Base-by-base conservation (phyloP, 768 basidiomycete genomes). In the Suillus lakei region DNA sequence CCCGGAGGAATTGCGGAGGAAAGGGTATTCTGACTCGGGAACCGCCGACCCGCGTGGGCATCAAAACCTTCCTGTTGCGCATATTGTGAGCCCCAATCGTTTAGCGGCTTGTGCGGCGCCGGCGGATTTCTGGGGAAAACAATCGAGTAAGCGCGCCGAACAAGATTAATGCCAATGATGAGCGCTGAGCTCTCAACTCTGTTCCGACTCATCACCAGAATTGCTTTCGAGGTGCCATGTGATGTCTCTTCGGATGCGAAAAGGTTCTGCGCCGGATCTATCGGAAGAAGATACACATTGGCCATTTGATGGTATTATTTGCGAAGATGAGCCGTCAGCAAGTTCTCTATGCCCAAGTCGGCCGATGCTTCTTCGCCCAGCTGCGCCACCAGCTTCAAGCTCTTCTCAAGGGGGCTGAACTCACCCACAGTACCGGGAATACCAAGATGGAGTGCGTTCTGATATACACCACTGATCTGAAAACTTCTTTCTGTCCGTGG, bases 361-460 rank as follows among this genome's bases (percentile, higher is more conserved):
- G 30, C 8, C 4, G 16, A 15, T 48, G 59, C 8, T 18, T 10
- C 9, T 26, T 9, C 2, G 2, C 13, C 23, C 23, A 6, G 28
- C n/a, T 15, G 26, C 54, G 28, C 18, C 28, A 23, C 28, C 4
- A 23, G 4, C 46, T 23, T 48, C 23, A 26, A 28, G 39, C 48
- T 30, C 8, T 30, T 8, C 3, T 10, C 30, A 26, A 30, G 8
- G 30, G 60, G 9, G 0, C 21, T 23, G 23, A 62, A 51, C 28
- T 62, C 9, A 9, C 64, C 51, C 39, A 62, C 61, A 41, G 41
- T 36, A 26, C 32, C 48, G 26, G 48, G 64, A 23, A 61, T 34
- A 21, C n/a, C 53, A 32, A 63, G 61, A 15, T 61, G 38, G 21
- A 48, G n/a, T 62, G 41, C 2, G 41, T 65, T n/a, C 59, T 39